Base-by-base conservation (phyloP, 169 alveolate genomes). In the Eimeria tenella region DNA sequence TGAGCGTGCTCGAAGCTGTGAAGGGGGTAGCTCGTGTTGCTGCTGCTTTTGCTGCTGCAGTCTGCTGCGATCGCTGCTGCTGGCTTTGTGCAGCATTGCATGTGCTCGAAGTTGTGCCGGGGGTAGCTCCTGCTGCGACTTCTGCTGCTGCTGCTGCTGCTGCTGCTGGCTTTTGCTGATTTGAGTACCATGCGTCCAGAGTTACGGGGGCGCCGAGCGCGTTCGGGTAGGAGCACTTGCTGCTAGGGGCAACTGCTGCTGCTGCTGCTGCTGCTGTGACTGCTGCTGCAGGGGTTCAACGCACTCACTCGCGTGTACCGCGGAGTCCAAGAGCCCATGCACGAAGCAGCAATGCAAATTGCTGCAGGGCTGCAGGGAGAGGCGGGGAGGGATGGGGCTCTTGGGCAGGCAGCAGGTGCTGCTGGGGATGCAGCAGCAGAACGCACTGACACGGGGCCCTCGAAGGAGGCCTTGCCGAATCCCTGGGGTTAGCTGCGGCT, bases 271-370 rank as follows among this genome's bases (percentile, higher is more conserved):
- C 63, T 93, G 81, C 25, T 73, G 49, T 23, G 62, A n/a, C 52
- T 82, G 70, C 65, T 23, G 74, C 65, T 50, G 71, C 70, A 94
- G 96, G 97, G 97, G 50, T 96, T 96, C 79, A 95, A 96, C 92
- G 97, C 97, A 8, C 87, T 96, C 19, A 88, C 90, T 25, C 86
- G 96, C 60, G 94, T 96, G 94, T 95, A 96, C 68, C 96, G 95
- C 63, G 94, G 95, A 11, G 95, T 96, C 49, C 97, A 95, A 52
- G 97, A 96, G 75, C 97, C 97, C 49, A 96, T 96, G 96, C 95
- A 95, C 94, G 96, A 95, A 50, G 97, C 97, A 25, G 95, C 97
- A 21, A 53, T 93, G 58, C 62, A 93, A 77, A 56, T 75, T 13
- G 86, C 84, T 6, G 90, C 53, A 10, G 88, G 63, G 56, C 68